Base-by-base conservation (phyloP, 2,329 filamentous ascomycete species). In the Colletotrichum sp. region DNA sequence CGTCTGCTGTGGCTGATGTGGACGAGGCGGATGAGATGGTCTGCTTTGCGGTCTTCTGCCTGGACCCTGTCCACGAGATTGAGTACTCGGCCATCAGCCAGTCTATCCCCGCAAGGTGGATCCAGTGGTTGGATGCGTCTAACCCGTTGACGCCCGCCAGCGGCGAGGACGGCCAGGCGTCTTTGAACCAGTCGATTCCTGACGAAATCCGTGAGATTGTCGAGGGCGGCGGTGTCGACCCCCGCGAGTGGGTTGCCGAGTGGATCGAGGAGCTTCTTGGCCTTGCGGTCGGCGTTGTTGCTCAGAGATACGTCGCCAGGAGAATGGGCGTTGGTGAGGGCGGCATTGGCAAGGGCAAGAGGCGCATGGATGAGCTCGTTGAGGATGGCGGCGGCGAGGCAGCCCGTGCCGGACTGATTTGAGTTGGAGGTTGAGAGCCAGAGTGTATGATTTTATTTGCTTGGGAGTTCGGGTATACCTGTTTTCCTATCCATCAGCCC, bases 291-390 rank as follows among this genome's bases (percentile, higher is more conserved):
- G 96, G 97, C 21, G 88, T 98, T 9, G 93, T 99, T 5, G 97
- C 97, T 4, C 97, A 99, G 89, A 90, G 96, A 78, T 99, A 99
- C 83, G 97, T 99, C 24, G 96, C 97, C 6, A 92, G 94, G 77
- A 90, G 97, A 72, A 99, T 99, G 97, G 96, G 97, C 15, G 96
- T 99, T 12, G 96, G 96, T 15, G 95, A 98, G 84, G 94, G 94
- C 13, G 88, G 89, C 7, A 85, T 92, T 57, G 91, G 90, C 26
- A 90, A 89, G 83, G 91, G 91, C 13, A 93, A 92, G 81, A 94
- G 89, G 80, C 88, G 86, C 79, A 86, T 90, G 78, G 90, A 93
- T 78, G 87, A 89, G 26, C 82, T 93, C 1, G 81, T 93, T 4
- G 85, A 88, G 76, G 90, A 91, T 5, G 76, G 76, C 63, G 77